Evolutionary conservation across 345 rosid species (phyloP), one percentile per base, ranked within the genome.

Genomic region (Adansonia digitata): DNA sequence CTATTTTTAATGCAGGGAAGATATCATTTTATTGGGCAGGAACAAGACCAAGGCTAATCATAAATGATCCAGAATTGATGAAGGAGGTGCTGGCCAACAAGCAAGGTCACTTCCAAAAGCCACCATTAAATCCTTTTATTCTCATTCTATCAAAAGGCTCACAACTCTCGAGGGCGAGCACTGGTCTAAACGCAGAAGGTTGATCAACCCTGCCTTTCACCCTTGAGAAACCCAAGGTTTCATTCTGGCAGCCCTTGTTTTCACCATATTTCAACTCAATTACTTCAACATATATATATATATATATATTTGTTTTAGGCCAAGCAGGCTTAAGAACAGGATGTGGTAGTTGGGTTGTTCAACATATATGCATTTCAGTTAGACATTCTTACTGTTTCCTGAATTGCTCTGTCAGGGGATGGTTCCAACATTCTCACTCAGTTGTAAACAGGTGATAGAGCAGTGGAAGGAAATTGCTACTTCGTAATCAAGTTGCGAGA

Each of bases 201-300:
- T 83, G 42, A 71, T 84, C 49, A 85, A 82, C 55, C 92, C 82
- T 62, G 84, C 83, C 52, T 88, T 86, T 62, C 90, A 88, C n/a
- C 72, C 37, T 78, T 0, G 86, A 84, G 48, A 86, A 79, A 72
- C 68, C 82, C 5, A 88, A 84, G 88, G 86, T 86, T 63, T 37
- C 10, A 34, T 42, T 6, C 15, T 45, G n/a, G n/a, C n/a, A n/a
- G 52, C 11, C 24, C 29, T 55, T 17, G 7, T 55, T 12, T 77
- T 22, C 27, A 13, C 27, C 48, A n/a, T 60, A 15, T 5, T 39
- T 64, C 39, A 60, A 6, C 6, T 62, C 15, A 27, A 26, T 24
- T 56, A 1, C 13, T 49, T 70, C 53, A 34, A 43, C n/a, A 15
- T 42, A n/a, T n/a, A n/a, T n/a, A n/a, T n/a, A n/a, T n/a, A n/a